These are phyloP conservation scores for Stromatinia cepivora DNA, from an alignment of 2,329 filamentous ascomycete genomes.

Conservation along the genomic window DNA sequence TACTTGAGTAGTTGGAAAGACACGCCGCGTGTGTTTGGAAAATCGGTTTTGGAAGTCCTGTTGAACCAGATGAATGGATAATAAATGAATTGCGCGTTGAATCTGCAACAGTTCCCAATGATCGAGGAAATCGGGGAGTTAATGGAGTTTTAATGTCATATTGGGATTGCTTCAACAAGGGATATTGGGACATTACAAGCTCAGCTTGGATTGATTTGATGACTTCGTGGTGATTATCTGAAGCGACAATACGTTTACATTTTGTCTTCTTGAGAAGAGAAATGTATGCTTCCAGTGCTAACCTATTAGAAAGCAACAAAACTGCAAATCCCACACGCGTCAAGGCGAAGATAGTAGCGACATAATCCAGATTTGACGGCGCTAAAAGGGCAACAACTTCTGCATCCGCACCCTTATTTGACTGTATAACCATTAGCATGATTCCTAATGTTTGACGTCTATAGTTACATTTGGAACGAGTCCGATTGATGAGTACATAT, in stretches of 20 bases:
- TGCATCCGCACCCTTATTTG: background rate
- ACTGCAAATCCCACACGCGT: constrained; percentile 54
- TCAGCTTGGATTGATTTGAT: constrained; percentile 25
- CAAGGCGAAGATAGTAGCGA: constrained; percentile 54
- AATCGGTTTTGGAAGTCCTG: constrained; percentile 61
- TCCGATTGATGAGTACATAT: constrained; percentile 31
- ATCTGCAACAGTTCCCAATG: constrained; percentile 17
- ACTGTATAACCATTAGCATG: background rate
- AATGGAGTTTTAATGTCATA: constrained; percentile 25
- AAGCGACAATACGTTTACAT: constrained; percentile 24
- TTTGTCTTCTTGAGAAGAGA: constrained; percentile 48
- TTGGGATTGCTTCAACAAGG: constrained; percentile 28
- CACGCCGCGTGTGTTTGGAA: constrained; percentile 48
- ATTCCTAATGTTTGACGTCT: background rate
- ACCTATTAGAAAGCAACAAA: constrained; percentile 55
- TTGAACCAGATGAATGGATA: constrained; percentile 49
- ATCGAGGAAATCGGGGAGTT: constrained; percentile 25
- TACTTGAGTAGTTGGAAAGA: constrained; percentile 41
- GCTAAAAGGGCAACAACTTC: constrained; percentile 32
- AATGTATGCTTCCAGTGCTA: constrained; percentile 52
- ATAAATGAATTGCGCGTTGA: constrained; percentile 33
- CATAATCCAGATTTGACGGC: constrained; percentile 49
- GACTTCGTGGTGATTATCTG: constrained; percentile 23
- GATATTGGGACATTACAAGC: constrained; percentile 33
- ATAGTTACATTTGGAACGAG: constrained; percentile 28